Base-by-base conservation (phyloP, 305 asterid genomes). In the Rubia tinctorum region DNA sequence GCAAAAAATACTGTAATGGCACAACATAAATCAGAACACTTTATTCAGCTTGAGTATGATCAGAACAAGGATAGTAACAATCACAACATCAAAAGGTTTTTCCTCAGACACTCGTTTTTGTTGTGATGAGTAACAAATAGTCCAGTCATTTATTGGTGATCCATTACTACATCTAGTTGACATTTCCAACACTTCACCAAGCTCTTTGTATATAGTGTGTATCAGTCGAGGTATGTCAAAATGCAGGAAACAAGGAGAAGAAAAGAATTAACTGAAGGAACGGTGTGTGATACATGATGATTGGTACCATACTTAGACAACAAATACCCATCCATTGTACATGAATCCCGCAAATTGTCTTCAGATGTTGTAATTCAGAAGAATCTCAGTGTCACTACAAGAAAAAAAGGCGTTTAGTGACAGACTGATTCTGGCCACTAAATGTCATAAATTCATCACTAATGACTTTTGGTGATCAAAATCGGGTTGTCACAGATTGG, bases 41-140 rank as follows among this genome's bases (percentile, higher is more conserved):
- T 62, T 22, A 69, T 25, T 63, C 12, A 27, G 39, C 49, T 20
- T 15, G 43, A 58, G 49, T 58, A 71, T 51, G 55, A 61, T 27
- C 39, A 45, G 20, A 66, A 39, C 22, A 49, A 23, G 68, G 62
- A 77, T 82, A 58, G 98, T 91, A 69, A 93, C 84, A 80, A 93
- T 80, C 71, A 93, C 89, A 73, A 96, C 98, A 73, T 93, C 98
- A 86, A 89, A 93, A 51, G 88, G 67, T 82, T 86, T n/a, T n/a
- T n/a, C n/a, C n/a, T n/a, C n/a, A n/a, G n/a, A n/a, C n/a, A n/a
- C n/a, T n/a, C n/a, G n/a, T n/a, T n/a, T 82, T 81, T 71, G 82
- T 60, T 80, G 86, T 73, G 87, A 80, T 68, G 87, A 87, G 78
- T 80, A 86, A 74, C 88, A 84, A 84, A 93, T 73, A 51, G 90